Percentiles rank a stretch among this genome's conserved stretches.
These are phyloP conservation scores for Papiliotrema fonsecae DNA, from an alignment of 1,284 basidiomycete species.

Conservation along the genomic window DNA sequence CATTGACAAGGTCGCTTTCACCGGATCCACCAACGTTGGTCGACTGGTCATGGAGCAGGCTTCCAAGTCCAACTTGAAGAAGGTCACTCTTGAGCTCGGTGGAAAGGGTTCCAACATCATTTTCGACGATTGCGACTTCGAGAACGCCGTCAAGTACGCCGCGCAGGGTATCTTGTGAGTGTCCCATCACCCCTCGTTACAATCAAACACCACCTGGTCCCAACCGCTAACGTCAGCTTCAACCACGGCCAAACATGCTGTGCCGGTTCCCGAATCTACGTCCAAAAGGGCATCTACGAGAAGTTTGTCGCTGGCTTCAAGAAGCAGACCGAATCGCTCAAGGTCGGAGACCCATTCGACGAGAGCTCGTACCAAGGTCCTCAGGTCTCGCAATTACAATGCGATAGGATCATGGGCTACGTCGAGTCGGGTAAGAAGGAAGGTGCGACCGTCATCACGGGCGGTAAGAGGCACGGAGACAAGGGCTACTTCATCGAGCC, in stretches of 20 bases:
- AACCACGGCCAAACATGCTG: conserved; percentile 76
- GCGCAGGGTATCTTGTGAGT: conserved; percentile 64
- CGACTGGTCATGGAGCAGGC: conserved; percentile 55
- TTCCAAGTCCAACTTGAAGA: conserved; percentile 54
- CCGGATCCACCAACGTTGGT: conserved; percentile 55
- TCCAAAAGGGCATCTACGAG: conserved; percentile 78
- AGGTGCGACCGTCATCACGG: conserved; percentile 74
- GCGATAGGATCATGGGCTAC: conserved; percentile 74
- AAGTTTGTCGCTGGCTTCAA: conserved; percentile 41
- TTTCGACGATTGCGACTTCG: conserved; percentile 56
- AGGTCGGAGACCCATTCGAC: conserved; percentile 65
- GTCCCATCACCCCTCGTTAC: not conserved
- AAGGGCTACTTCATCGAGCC: conserved; percentile 57
- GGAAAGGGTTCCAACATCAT: conserved; percentile 77
- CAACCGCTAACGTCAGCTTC: no score
- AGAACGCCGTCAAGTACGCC: conserved; percentile 75
- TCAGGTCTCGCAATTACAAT: conserved; percentile 58
- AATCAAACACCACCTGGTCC: not conserved
- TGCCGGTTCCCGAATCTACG: conserved; percentile 54
- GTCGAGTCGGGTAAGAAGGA: conserved; percentile 77
- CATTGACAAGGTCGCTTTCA: conserved; percentile 57
- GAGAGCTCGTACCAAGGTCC: conserved; percentile 72
- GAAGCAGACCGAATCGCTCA: conserved; percentile 26
- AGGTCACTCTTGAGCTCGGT: conserved; percentile 89
- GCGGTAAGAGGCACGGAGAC: conserved; percentile 68